Conservation (phyloP, 176 grass and related monocot genomes). For the Sorghum bicolor region DNA sequence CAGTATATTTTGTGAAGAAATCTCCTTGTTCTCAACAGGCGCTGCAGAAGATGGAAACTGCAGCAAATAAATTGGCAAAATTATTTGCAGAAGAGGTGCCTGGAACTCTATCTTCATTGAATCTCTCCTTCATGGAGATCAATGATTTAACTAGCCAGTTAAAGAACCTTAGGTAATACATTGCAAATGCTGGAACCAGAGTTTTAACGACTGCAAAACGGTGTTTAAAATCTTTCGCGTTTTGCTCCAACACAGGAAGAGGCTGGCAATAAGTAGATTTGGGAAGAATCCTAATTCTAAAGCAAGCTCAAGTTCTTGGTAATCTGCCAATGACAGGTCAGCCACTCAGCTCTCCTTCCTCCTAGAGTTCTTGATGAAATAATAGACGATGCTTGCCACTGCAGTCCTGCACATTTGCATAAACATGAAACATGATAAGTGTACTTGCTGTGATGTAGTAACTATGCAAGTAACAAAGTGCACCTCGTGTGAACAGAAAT, state of each 20-base stretch:
- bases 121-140: constrained; percentile 53
- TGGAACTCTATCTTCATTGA: constrained; percentile 41
- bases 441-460: neutral
- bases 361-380: neutral
- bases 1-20: neutral
- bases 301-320: neutral
- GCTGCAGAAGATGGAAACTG: constrained; percentile 22
- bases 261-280: constrained; percentile 16
- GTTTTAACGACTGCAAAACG: neutral
- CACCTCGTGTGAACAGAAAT: neutral
- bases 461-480: neutral
- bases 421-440: neutral
- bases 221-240: neutral
- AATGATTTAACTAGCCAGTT: constrained; percentile 54
- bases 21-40: constrained; percentile 13
- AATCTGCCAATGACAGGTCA: neutral
- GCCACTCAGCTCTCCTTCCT: neutral
- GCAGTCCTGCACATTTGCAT: neutral
- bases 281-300: constrained; percentile 3
- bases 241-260: constrained; percentile 26
- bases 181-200: neutral
- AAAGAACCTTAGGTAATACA: constrained; percentile 36
- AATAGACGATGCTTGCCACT: neutral
- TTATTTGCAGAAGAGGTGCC: constrained; percentile 40
- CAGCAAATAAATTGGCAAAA: constrained; percentile 31